Evolutionary conservation across 78 protist species (phyloP), one percentile per base, ranked within the genome.

Genomic region (Ministeria vibrans): DNA sequence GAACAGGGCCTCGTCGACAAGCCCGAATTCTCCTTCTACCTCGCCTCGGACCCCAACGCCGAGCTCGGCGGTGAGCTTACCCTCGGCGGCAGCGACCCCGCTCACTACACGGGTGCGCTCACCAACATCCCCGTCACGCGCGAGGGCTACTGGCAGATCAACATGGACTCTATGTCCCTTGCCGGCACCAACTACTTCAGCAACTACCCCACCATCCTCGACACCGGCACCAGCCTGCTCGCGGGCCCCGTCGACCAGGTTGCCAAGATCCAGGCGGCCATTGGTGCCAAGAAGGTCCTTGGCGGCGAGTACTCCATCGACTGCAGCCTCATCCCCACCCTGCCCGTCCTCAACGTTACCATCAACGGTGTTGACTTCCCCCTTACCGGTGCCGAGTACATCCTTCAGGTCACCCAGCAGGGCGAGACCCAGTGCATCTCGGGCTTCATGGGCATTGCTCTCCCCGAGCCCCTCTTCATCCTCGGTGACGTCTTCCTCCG

Each of bases 401-500:
- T 96, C 51, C 84, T 96, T 79, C 18, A 95, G 69, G 80, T 92
- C 61, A 36, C 80, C 15, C 49, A 83, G 73, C 28, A 7, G 18
- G 89, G 88, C n/a, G 28, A 81, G 78, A 39, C 69, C 27, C 78
- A 88, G 85, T 97, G 99, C 89, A 18, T 96, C 53, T 6, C 73
- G 53, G 99, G 99, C 66, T 87, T 97, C 89, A 59, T 85, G 78
- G 97, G 95, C 66, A 49, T 95, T 20, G 88, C 79, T 36, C 68
- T 89, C 43, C 72, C 78, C 28, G 80, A 71, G 43, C 89, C 88
- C 28, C 80, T 95, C 71, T 93, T 85, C 90, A 97, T 97, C 46
- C 80, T 97, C 0, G 99, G 99, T 38, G 99, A 97, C 75, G 96
- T 97, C 55, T 97, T 97, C 92, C 81, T 97, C 69, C 61, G 94